phyloP scores from a whole-genome alignment of 2,329 filamentous ascomycete species.

The Diaporthe destruens region DNA sequence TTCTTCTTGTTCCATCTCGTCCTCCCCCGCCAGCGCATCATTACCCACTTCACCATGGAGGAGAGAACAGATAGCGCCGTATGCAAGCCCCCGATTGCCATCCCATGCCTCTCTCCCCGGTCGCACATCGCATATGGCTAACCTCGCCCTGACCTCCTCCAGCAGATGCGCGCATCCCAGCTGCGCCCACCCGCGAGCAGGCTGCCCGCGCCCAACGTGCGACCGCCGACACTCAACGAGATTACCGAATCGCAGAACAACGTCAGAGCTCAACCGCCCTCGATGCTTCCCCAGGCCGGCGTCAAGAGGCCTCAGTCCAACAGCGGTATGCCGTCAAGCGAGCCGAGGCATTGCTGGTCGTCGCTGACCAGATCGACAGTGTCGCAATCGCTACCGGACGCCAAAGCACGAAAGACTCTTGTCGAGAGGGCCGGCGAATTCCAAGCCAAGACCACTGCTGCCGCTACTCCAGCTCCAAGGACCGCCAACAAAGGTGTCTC shows the following conservation, averaged over 20 bases:
- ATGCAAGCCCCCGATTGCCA: slow-evolving; percentile 40
- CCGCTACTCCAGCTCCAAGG: slow-evolving; percentile 54
- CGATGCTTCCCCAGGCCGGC: slow-evolving; percentile 55
- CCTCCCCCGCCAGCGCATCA: slow-evolving; percentile 42
- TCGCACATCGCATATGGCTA: background rate
- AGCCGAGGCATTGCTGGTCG: slow-evolving; percentile 17
- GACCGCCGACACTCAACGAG: slow-evolving; percentile 59
- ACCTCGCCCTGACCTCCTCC: slow-evolving; percentile 11
- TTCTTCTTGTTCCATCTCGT: slow-evolving; percentile 42
- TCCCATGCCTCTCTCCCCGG: background rate
- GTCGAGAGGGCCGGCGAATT: slow-evolving; percentile 67
- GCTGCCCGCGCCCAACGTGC: slow-evolving; percentile 43
- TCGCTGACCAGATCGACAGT: slow-evolving; percentile 53
- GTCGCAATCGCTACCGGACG: slow-evolving; percentile 59
- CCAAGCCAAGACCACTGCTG: slow-evolving; percentile 50
- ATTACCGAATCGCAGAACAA: slow-evolving; percentile 73
- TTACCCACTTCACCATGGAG: slow-evolving; percentile 51
- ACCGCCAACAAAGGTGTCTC: slow-evolving; percentile 61
- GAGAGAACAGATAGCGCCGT: slow-evolving; percentile 52
- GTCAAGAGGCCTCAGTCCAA: slow-evolving; percentile 61
- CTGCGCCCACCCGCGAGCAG: slow-evolving; percentile 43
- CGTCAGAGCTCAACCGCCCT: slow-evolving; percentile 59
- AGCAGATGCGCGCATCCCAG: slow-evolving; percentile 45
- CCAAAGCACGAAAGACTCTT: slow-evolving; percentile 70
- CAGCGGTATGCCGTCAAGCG: slow-evolving; percentile 45